Conservation (phyloP, 768 basidiomycete genomes). For the Paxillus ammoniavirescens region DNA sequence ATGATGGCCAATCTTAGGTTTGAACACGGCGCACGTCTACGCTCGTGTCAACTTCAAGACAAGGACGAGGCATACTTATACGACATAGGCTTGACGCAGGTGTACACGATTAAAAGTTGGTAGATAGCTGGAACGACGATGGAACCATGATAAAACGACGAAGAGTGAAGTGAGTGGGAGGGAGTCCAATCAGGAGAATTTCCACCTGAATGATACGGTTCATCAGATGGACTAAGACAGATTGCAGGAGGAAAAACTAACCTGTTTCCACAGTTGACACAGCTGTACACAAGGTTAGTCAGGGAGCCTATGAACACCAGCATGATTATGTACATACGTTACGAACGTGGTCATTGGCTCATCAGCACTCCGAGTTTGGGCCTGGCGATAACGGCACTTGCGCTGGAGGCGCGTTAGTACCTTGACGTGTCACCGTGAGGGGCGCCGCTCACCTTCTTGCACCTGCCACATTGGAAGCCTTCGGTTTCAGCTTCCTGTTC, state of each 20-base stretch:
- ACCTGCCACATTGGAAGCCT: conserved; percentile 94
- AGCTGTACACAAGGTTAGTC: conserved; percentile 36
- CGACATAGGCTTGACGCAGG: conserved; percentile 18
- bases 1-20: no score
- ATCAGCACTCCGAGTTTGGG: conserved; percentile 96
- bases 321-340: conserved; percentile 50
- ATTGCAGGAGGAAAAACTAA: conserved; percentile 19
- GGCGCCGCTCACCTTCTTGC: conserved; percentile 70
- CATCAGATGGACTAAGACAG: background rate
- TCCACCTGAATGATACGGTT: conserved; percentile 44
- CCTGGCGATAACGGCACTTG: conserved; percentile 91
- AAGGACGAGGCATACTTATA: background rate
- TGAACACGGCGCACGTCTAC: no score
- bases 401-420: conserved; percentile 39
- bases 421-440: background rate
- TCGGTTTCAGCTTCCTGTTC: conserved; percentile 94
- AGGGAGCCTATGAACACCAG: background rate
- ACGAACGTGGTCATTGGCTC: conserved; percentile 99
- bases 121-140: background rate
- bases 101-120: conserved; percentile 21
- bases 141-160: conserved; percentile 6
- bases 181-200: conserved; percentile 49
- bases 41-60: no score
- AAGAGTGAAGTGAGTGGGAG: conserved; percentile 2
- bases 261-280: conserved; percentile 67